A percentile compares a stretch with the other conserved stretches of the same genome.
These are phyloP conservation scores for Grosmannia clavigera DNA, from an alignment of 2,329 filamentous ascomycete genomes.

Conservation along the genomic window DNA sequence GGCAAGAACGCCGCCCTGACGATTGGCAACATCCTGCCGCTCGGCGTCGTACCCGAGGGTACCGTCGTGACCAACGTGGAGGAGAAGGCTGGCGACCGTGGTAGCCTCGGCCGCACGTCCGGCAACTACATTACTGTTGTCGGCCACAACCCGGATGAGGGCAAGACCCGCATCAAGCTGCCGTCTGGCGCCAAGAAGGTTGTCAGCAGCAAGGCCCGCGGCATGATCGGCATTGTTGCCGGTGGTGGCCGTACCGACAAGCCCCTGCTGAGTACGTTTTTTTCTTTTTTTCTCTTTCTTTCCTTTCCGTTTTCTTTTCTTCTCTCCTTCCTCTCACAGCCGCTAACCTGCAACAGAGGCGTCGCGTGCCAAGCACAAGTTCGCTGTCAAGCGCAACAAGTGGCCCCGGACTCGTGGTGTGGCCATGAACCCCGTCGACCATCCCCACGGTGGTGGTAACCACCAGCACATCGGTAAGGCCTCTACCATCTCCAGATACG, in stretches of 20 bases:
- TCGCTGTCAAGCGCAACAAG: conserved; percentile 99
- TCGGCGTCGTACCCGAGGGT: conserved; percentile 93
- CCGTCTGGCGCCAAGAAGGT: conserved; percentile 99
- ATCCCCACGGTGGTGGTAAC: conserved; percentile 98
- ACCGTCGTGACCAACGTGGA: conserved; percentile 99
- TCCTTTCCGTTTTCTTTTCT: not conserved
- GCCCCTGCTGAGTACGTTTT: conserved; percentile 72
- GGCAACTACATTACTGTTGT: conserved; percentile 99
- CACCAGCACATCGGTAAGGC: conserved; percentile 99
- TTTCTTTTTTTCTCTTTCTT: not conserved
- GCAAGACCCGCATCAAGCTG: conserved; percentile 99
- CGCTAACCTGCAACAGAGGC: conserved; percentile 53
- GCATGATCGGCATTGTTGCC: conserved; percentile 99
- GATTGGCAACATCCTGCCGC: conserved; percentile 93
- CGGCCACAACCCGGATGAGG: conserved; percentile 96
- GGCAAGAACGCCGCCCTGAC: conserved; percentile 97
- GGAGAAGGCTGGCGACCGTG: conserved; percentile 97
- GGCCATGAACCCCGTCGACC: conserved; percentile 99
- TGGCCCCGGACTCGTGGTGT: conserved; percentile 99
- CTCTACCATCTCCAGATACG: conserved; percentile 97
- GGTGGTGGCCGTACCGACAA: conserved; percentile 99
- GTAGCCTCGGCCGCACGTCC: conserved; percentile 88
- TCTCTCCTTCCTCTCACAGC: not conserved
- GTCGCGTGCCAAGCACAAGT: conserved; percentile 99
- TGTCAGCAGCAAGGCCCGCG: conserved; percentile 78